These are phyloP conservation scores for Carnegiea gigantea DNA, from an alignment of 179 eudicot genomes.

Conservation along the genomic window DNA sequence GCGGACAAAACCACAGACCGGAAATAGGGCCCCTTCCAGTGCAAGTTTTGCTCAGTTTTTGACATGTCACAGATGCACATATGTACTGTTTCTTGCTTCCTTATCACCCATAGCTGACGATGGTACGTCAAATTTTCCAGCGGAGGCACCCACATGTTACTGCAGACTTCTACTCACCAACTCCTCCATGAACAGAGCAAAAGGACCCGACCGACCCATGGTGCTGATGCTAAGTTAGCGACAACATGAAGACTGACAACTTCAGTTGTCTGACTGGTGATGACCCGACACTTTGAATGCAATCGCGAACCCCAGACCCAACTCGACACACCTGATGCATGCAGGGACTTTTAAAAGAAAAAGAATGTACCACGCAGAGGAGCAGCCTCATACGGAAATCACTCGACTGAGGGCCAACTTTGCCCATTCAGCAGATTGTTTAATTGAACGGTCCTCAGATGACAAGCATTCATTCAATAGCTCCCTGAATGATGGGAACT, in stretches of 20 bases:
- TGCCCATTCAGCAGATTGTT: slow-evolving; percentile 99
- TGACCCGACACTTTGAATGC: slow-evolving; percentile 73
- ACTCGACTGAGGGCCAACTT: slow-evolving; percentile 80
- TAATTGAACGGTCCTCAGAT: slow-evolving; percentile 79
- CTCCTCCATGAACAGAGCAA: slow-evolving; percentile 32
- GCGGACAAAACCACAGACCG: slow-evolving; percentile 24
- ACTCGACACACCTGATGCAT: slow-evolving; percentile 78
- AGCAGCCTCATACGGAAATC: slow-evolving; percentile 62
- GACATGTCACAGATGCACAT: slow-evolving; percentile 21
- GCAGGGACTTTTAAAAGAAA: slow-evolving; percentile 69
- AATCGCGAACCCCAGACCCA: slow-evolving; percentile 59
- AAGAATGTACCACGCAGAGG: slow-evolving; percentile 50
- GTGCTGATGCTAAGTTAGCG: slow-evolving; percentile 81
- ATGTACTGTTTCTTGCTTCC: slow-evolving; percentile 15
- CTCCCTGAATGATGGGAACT: slow-evolving; percentile 71
- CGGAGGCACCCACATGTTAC: slow-evolving; percentile 17
- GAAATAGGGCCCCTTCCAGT: slow-evolving; percentile 9
- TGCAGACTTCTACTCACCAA: slow-evolving; percentile 19
- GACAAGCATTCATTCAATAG: slow-evolving; percentile 80
- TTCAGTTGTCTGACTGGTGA: slow-evolving; percentile 60
- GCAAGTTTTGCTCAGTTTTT: slow-evolving; percentile 6
- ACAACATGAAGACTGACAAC: slow-evolving; percentile 56
- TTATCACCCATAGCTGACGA: slow-evolving; percentile 16
- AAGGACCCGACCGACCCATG: slow-evolving; percentile 45
- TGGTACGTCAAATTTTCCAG: slow-evolving; percentile 13